Base-by-base conservation (phyloP, 352 stramenopile genomes). In the Phytophthora pistaciae region DNA sequence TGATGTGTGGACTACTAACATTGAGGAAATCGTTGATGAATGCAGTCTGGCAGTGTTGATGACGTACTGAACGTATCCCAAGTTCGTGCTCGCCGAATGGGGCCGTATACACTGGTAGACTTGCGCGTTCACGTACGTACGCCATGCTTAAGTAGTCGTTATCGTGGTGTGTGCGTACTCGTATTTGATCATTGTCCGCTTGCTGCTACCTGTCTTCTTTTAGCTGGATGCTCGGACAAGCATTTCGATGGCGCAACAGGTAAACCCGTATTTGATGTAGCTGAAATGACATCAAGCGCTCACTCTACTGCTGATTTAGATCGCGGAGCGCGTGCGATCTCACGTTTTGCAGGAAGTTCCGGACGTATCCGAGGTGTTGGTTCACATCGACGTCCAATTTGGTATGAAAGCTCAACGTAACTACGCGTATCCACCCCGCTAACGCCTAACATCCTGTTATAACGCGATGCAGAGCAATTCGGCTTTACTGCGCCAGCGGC, bases 281-380 rank as follows among this genome's bases (percentile, higher is more conserved):
- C 21, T 42, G 7, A 13, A n/a, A 25, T 49, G n/a, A 14, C 50
- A 49, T 4, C 29, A 48, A 16, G 20, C 11, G 10, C 48, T 60
- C 46, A 56, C 10, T 67, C 31, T 57, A 66, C 53, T 6, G 18
- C 3, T 64, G 27, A 31, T 31, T 16, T 69, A 94, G 84, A 85
- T 96, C 23, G 83, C 87, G 8, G 71, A 82, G 23, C 86, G 78
- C 16, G 88, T 97, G 11, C 84, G 91, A 36, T 80, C 75, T 1
- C 80, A 94, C 27, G 94, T 96, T 57, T 61, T 94, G 38, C 67
- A 82, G 3, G 56, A 93, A 21, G 69, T 96, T 11, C 84, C 70
- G 11, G 87, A 95, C 54, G 89, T 97, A n/a, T 94, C 89, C 0
- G 90, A 97, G 71, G 88, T 97, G 49, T 74, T 96, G n/a, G 90